These are phyloP conservation scores for Cladobotryum mycophilum DNA, from an alignment of 2,329 filamentous ascomycete species.

Conservation along the genomic window DNA sequence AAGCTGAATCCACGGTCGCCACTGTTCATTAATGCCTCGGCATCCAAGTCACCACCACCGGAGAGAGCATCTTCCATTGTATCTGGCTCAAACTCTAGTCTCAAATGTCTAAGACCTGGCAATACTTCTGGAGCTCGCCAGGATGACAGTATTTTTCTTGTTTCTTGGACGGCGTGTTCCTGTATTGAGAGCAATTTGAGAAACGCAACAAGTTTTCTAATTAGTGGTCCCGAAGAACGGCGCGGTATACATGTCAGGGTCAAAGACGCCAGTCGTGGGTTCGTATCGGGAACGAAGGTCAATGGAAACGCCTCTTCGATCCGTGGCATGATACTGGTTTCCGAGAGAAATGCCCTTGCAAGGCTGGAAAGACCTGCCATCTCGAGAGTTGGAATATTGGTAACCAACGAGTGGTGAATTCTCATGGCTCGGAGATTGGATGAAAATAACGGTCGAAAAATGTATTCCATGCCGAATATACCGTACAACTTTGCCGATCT, in stretches of 20 bases:
- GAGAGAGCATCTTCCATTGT: slow-evolving; percentile 31
- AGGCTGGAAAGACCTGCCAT: slow-evolving; percentile 31
- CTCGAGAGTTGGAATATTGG: slow-evolving; percentile 42
- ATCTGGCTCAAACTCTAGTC: slow-evolving; percentile 48
- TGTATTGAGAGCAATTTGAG: slow-evolving; percentile 42
- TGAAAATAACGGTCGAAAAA: slow-evolving; percentile 47
- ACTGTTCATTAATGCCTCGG: slow-evolving; percentile 36
- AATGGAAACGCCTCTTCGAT: slow-evolving; percentile 41
- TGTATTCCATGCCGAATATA: slow-evolving; percentile 38
- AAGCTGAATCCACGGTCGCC: slow-evolving; percentile 39
- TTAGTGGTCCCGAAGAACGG: slow-evolving; percentile 44
- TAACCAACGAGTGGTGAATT: slow-evolving; percentile 56
- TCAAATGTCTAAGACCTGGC: slow-evolving; percentile 45
- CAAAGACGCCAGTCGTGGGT: slow-evolving; percentile 47
- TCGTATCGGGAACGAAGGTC: slow-evolving; percentile 48
- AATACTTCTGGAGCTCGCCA: slow-evolving; percentile 39
- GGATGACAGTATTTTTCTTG: slow-evolving; percentile 13
- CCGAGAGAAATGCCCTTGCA: slow-evolving; percentile 36
- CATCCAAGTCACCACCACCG: slow-evolving; percentile 31
- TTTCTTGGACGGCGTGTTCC: slow-evolving; percentile 38
- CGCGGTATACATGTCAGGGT: slow-evolving; percentile 50
- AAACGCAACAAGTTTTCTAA: slow-evolving; percentile 42
- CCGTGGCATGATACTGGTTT: slow-evolving; percentile 38
- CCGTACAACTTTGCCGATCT: slow-evolving; percentile 33
- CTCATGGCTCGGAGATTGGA: slow-evolving; percentile 47